Conservation (phyloP, 2,329 filamentous ascomycete species). For the Zasmidium cellare region DNA sequence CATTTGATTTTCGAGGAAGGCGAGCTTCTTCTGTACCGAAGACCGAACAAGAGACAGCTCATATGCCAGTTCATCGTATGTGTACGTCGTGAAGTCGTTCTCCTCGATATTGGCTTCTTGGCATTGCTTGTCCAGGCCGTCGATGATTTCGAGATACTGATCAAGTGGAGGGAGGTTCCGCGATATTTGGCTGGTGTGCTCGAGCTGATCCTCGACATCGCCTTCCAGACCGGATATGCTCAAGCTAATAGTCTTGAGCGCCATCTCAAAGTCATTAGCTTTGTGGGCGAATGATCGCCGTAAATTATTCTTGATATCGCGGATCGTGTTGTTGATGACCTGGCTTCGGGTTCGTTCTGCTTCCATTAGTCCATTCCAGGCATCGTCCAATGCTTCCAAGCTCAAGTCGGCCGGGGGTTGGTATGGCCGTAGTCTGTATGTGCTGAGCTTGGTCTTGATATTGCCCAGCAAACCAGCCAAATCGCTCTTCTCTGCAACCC, state of each 20-base stretch:
- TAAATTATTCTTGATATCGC: constrained; percentile 96
- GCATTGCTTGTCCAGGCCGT: constrained; percentile 81
- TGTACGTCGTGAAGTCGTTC: constrained; percentile 99
- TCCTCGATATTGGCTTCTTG: constrained; percentile 97
- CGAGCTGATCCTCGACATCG: constrained; percentile 90
- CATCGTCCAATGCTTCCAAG: constrained; percentile 75
- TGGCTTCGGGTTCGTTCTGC: constrained; percentile 87
- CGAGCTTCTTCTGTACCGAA: constrained; percentile 92
- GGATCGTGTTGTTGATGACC: constrained; percentile 95
- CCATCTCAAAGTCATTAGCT: constrained; percentile 95
- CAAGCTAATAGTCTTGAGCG: constrained; percentile 89
- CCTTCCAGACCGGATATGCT: constrained; percentile 97
- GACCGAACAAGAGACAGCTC: constrained; percentile 89
- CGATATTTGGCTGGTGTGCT: constrained; percentile 81
- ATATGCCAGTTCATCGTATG: constrained; percentile 93
- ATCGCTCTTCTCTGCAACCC: constrained; percentile 98
- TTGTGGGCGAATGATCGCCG: constrained; percentile 94
- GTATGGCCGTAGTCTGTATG: constrained; percentile 87
- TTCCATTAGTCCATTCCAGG: constrained; percentile 78
- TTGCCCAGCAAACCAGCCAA: constrained; percentile 90
- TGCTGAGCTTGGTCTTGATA: constrained; percentile 97
- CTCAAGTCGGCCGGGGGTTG: constrained; percentile 83
- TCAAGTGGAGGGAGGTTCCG: constrained; percentile 87
- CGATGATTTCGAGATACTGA: constrained; percentile 85
- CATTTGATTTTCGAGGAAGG: constrained; percentile 97